These are phyloP conservation scores for Zangia roseola DNA, from an alignment of 768 basidiomycete species.

Conservation along the genomic window DNA sequence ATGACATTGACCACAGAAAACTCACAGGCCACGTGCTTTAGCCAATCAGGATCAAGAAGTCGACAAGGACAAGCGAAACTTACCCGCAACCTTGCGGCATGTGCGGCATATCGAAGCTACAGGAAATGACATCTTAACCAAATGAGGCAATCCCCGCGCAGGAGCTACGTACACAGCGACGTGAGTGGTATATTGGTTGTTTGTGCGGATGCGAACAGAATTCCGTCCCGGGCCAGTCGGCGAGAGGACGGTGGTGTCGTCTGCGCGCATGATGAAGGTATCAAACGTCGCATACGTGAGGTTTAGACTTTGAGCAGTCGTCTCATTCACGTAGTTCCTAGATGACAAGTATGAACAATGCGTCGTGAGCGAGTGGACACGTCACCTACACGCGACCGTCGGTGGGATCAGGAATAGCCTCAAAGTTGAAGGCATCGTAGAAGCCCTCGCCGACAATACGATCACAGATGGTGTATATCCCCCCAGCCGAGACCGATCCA, in stretches of 20 bases:
- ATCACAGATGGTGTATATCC: constrained; percentile 28
- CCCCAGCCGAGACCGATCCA: constrained; percentile 17
- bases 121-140: not conserved
- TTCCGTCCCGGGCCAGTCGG: constrained; percentile 33
- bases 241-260: constrained; percentile 31
- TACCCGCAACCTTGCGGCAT: constrained; percentile 39
- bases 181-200: constrained; percentile 32
- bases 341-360: not conserved
- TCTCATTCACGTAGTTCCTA: constrained; percentile 35
- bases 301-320: constrained; percentile 26
- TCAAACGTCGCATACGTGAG: constrained; percentile 27
- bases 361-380: not conserved
- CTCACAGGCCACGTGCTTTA: constrained; percentile 38
- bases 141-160: not conserved
- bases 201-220: constrained; percentile 35
- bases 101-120: constrained; percentile 34
- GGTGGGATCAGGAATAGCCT: constrained; percentile 37
- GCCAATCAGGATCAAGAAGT: not conserved
- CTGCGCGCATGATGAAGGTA: constrained; percentile 38
- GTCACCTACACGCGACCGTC: constrained; percentile 34
- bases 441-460: constrained; percentile 31
- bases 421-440: constrained; percentile 31
- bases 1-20: too few relatives aligned
- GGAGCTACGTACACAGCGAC: constrained; percentile 31
- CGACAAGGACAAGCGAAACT: constrained; percentile 4